Evolutionary conservation across 352 stramenopile genomes (phyloP), one percentile per base, ranked within the genome.

Genomic region (Thraustotheca clavata): DNA sequence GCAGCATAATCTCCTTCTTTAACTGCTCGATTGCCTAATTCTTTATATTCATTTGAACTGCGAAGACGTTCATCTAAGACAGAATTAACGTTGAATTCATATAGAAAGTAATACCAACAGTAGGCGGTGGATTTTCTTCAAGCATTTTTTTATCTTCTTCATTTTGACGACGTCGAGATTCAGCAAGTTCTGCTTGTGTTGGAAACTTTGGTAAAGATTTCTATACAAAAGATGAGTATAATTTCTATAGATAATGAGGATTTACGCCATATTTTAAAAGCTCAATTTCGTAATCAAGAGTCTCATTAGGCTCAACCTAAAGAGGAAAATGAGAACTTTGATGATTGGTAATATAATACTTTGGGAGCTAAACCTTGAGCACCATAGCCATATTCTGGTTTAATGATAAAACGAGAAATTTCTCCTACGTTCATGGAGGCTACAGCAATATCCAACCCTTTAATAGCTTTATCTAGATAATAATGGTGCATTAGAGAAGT

Each of bases 261-360:
- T 9, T 57, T 59, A 91, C 83, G 62, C 84, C 85, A 54, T 89
- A 94, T 62, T 74, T 73, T 8, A 91, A 49, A 49, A 94, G 62
- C 65, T 94, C 84, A 49, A 94, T 94, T 50, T 94, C 84, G 68
- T 91, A 94, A 67, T 94, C 82, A 4, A 94, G 76, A 16, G 77
- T 89, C 70, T 94, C 84, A 52, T 94, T 73, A 0, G 84, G 84
- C 62, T 94, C 84, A 22, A 94, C 75, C 70, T 76, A n/a, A 4
- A 14, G 3, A 61, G 38, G 48, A n/a, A 70, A 59, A n/a, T 26
- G 36, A 5, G 22, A 69, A 0, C 46, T 27, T 16, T 9, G 2
- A 34, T 4, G 26, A 69, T 48, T 14, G 46, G 33, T 62, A 49
- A 50, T 16, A 3, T n/a, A 20, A 8, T 38, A 76, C 79, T 50